Base-by-base conservation (phyloP, 1,284 basidiomycete species). In the Rhodotorula sp. region DNA sequence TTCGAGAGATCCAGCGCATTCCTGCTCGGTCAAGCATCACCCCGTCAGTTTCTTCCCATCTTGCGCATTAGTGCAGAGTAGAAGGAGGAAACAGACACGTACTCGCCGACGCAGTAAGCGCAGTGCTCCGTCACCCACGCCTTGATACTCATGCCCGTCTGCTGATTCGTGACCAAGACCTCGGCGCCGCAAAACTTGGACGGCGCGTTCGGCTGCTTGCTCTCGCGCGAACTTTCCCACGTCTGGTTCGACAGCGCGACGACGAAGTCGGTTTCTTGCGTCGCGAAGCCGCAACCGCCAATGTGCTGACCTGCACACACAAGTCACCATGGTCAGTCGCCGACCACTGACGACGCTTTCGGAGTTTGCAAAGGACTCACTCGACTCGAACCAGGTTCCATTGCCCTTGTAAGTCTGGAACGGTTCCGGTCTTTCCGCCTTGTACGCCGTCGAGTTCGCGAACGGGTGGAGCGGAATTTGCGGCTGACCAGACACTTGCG, bases 121-220 rank as follows among this genome's bases (percentile, higher is more conserved):
- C 66, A 71, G 3, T 60, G 69, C 29, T 71, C 69, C 0, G 63
- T 62, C 0, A 65, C 69, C 62, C 62, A 71, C 0, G 69, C 69
- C 44, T 67, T 71, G 62, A 71, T 55, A 2, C 46, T 55, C 4
- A 60, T 44, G 0, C 69, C 69, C 24, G 62, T 61, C 24, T 30
- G 46, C 55, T 48, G 42, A 20, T 67, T 67, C 5, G 66, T 71
- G 17, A 71, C 20, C 30, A 71, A 56, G 1, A 71, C 63, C n/a
- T 67, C 62, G n/a, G 55, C 55, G 3, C 62, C 60, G 57, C 69
- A 71, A n/a, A 44, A 26, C 12, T 59, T 17, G 15, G 64, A 67
- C 17, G 53, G 46, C 15, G 30, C 17, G 44, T 54, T 54, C 10
- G 12, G 12, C 7, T 45, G 54, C 30, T 48, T n/a, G 10, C 62